Base-by-base conservation (phyloP, 2,329 filamentous ascomycete species). In the Onygenales sp. region DNA sequence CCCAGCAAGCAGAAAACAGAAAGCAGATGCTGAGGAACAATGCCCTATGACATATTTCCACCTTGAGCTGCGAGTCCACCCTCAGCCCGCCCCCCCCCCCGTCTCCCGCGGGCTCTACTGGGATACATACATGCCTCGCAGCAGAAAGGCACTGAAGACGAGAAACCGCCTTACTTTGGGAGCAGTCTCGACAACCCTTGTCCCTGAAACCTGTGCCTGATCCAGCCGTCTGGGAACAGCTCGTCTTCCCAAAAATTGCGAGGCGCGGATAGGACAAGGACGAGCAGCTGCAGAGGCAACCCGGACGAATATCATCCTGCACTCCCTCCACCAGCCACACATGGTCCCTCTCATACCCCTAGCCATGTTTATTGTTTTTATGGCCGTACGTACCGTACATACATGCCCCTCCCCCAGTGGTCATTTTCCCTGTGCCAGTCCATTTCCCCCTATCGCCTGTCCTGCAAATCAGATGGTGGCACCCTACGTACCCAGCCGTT, bases 381-480 rank as follows among this genome's bases (percentile, higher is more conserved):
- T 31, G 43, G 36, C 31, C 43, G 50, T 35, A 42, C 39, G 39
- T 51, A 51, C 43, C 50, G 45, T 52, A 38, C 33, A 46, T 45
- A 38, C 41, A 10, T 49, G 35, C 46, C 35, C 35, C 35, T 49
- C 46, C 27, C 46, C 39, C 35, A 36, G 39, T 49, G 39, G 38
- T 36, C 35, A 36, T 36, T 48, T 48, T 27, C 21, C 21, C 21
- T 27, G 21, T 27, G 21, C 21, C 21, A 27, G 21, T 27, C 21
- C 21, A 35, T 48, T 14, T 35, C 35, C 46, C 46, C 32, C 50
- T 46, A 52, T 46, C 32, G 42, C 43, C 17, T 17, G 10, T 21
- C 17, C 43, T 52, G 50, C 50, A 52, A 51, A 52, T 52, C 43
- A 52, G 50, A 17, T 44, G 43, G 43, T 44, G 21, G 13, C 43